Percentiles rank a stretch among this genome's conserved stretches.
These are phyloP conservation scores for Kodamaea sp. DNA, from an alignment of 1,139 yeast species.

Conservation along the genomic window DNA sequence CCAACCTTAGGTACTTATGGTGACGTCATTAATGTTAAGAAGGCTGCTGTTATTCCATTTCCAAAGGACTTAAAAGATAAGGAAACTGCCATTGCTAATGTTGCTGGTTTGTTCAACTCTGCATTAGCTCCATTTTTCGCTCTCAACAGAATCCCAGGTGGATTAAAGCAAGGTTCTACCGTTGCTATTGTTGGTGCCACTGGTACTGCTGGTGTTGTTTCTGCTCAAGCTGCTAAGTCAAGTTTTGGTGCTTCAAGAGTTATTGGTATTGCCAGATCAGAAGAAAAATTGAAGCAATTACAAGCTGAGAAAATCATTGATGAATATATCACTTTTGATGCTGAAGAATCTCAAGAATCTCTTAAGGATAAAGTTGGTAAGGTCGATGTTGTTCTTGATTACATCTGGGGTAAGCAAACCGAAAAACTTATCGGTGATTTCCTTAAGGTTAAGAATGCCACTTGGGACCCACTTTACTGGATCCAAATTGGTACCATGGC, in stretches of 20 bases:
- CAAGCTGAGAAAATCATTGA: slow-evolving; percentile 11
- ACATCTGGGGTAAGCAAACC: slow-evolving; percentile 13
- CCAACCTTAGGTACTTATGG: slow-evolving; percentile 12
- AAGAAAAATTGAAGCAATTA: slow-evolving; percentile 8
- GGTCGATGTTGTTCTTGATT: slow-evolving; percentile 15
- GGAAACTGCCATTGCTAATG: slow-evolving; percentile 9
- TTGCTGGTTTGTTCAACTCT: slow-evolving; percentile 15
- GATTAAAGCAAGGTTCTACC: slow-evolving; percentile 9
- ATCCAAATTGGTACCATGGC: slow-evolving; percentile 20
- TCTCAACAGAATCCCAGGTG: slow-evolving; percentile 10
- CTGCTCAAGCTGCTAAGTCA: slow-evolving; percentile 15
- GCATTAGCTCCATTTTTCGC: slow-evolving; percentile 12
- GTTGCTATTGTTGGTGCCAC: slow-evolving; percentile 18
- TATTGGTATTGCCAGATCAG: slow-evolving; percentile 13
- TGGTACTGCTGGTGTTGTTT: slow-evolving; percentile 18
- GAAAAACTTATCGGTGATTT: slow-evolving; percentile 5
- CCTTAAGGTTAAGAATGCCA: slow-evolving; percentile 5
- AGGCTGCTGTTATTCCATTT: slow-evolving; percentile 8
- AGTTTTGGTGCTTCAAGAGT: slow-evolving; percentile 14
- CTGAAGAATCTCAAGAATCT: slow-evolving; percentile 4
- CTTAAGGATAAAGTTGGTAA: slow-evolving; percentile 4
- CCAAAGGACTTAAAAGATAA: slow-evolving; percentile 7
- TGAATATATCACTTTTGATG: slow-evolving; percentile 8
- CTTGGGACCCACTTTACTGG: slow-evolving; percentile 15
- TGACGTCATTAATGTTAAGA: slow-evolving; percentile 10